Base-by-base conservation (phyloP, 805 yeast genomes). In the Yamadazyma akitaensis region DNA sequence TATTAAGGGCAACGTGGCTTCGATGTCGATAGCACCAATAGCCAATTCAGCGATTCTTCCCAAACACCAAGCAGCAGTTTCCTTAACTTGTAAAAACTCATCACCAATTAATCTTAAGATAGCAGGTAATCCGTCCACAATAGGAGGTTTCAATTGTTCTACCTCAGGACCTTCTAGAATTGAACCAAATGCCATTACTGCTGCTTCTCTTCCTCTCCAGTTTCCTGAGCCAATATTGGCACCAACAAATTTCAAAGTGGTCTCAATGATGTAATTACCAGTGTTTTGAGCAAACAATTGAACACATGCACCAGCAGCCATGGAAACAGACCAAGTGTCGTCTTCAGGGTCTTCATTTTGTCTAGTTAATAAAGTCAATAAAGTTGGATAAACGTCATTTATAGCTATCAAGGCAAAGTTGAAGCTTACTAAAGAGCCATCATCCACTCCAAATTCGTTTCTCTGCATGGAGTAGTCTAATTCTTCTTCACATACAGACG, bases 401-500 rank as follows among this genome's bases (percentile, higher is more conserved):
- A 89, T 75, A 9, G 98, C 97, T 43, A 82, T 82, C 37, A 84
- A 72, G 3, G 97, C 96, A 70, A 94, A 94, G 60, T 88, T 85
- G 69, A 73, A 91, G 50, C 82, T 76, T 37, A 74, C 70, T 39
- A 80, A 67, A 3, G 37, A 21, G 35, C 59, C 60, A 35, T 54
- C 57, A 14, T 50, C 57, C n/a, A 38, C 47, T 39, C 53, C 54
- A n/a, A 49, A 44, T 55, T 85, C 90, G 40, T 82, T 83, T 53
- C 79, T 73, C 61, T 83, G 88, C 49, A 80, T 66, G 14, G 85
- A 80, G 49, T 88, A 82, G 53, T 88, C 97, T 52, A 87, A 76
- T 67, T 94, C 99, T 62, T 86, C 97, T 71, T 94, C 99, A 72
- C 98, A 91, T n/a, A 94, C 94, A n/a, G 99, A 89, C 49, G 92